Evolutionary conservation across 176 grass and related monocot species (phyloP), one percentile per base, ranked within the genome.

Genomic region (Carex myosuroides): DNA sequence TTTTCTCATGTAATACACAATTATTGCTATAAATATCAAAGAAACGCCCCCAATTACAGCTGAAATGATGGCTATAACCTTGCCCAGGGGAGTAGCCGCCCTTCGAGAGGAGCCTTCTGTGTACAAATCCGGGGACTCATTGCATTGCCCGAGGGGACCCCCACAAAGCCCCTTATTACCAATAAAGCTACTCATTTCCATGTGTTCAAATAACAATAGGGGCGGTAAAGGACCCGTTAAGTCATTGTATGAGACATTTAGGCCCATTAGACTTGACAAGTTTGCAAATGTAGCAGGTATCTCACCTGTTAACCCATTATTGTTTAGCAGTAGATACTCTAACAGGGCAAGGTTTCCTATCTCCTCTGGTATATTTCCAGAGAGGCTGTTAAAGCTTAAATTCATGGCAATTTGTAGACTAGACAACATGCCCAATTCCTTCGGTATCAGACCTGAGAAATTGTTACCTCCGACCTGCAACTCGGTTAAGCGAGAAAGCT

Each of bases 361-460:
- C 82, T 99, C 96, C 67, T 87, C 82, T 64, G 96, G 96, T 90
- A 99, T 89, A 32, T 88, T 81, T 35, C 93, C 90, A 30, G 91
- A 94, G 41, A 95, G 89, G 63, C 85, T 88, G 54, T 99, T 99
- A 70, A 89, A 90, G 84, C 96, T 99, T 81, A 99, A 85, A 94
- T 99, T 99, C 93, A 99, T 66, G 64, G 90, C 97, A 65, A 99
- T 99, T 86, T 99, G 97, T 85, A 99, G 80, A 70, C 93, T 99
- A 42, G 97, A 95, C 16, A 99, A 86, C 37, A 85, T 60, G 2
- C 97, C 93, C 46, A 99, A 79, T 69, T 96, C 97, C 87, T 91
- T 91, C 7, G 97, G 97, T 88, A 96, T 96, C 84, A 44, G 86
- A 89, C 91, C 93, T 20, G 85, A 89, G 44, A 99, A 96, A 24